Conservation (phyloP, 176 grass and related monocot genomes). For the Hsuehochloa calcarea region DNA sequence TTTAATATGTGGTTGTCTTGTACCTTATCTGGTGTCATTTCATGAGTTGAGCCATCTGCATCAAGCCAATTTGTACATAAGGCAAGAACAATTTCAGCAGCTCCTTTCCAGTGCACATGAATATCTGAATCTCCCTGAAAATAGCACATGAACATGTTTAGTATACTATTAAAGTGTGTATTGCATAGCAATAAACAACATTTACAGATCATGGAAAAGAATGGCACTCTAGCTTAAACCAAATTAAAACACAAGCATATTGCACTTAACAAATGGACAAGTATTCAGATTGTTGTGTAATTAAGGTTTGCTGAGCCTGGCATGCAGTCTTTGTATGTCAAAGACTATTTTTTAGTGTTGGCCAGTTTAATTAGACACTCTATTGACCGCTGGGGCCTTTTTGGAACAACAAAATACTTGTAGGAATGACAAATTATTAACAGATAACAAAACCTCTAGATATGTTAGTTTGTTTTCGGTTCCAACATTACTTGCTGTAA, state of each 20-base stretch:
- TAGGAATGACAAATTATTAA: not conserved
- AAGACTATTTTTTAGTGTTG: not conserved
- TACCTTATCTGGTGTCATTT: conserved; percentile 62
- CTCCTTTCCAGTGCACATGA: conserved; percentile 98
- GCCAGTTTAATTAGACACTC: conserved; percentile 6
- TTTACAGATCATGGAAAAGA: conserved; percentile 5
- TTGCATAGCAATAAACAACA: conserved; percentile 9
- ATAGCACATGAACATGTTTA: conserved; percentile 25
- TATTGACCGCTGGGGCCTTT: not conserved
- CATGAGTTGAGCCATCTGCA: conserved; percentile 49
- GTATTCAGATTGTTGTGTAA: conserved; percentile 3
- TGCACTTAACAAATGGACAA: not conserved
- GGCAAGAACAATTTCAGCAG: conserved; percentile 83
- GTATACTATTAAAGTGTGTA: not conserved
- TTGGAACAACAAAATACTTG: not conserved
- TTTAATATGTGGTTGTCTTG: not conserved
- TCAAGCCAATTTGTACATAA: conserved; percentile 71
- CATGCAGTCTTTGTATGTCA: conserved; percentile 2
- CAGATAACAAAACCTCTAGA: not conserved
- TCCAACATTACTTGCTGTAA: not conserved
- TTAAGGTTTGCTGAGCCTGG: not conserved
- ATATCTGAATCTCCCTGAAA: conserved; percentile 59
- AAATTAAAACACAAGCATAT: conserved; percentile 12
- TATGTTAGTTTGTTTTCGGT: not conserved
- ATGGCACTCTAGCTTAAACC: not conserved